A percentile compares a stretch with the other conserved stretches of the same genome.
These are phyloP conservation scores for Trapa incisa DNA, from an alignment of 345 rosid genomes.

Conservation along the genomic window DNA sequence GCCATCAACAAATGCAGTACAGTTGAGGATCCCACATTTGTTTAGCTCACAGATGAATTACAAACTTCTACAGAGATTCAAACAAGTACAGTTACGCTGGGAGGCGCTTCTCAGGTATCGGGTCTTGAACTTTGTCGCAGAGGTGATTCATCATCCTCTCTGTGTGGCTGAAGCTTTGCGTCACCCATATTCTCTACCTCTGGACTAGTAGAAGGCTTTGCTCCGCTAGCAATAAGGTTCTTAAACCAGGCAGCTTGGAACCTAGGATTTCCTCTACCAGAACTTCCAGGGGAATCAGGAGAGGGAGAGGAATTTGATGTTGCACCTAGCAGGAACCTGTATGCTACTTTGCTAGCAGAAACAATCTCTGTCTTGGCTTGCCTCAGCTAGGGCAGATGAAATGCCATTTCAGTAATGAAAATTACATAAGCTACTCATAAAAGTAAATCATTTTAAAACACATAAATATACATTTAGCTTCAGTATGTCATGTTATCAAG, in stretches of 20 bases:
- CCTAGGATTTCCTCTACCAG: slow-evolving; percentile 47
- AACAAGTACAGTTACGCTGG: neutral
- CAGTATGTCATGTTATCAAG: neutral
- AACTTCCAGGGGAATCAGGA: slow-evolving; percentile 41
- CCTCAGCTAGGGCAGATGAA: slow-evolving; percentile 44
- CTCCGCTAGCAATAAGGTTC: slow-evolving; percentile 47
- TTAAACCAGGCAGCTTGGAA: slow-evolving; percentile 76
- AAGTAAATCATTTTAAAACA: neutral
- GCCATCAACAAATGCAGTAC: slow-evolving; percentile 1
- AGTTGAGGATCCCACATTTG: neutral
- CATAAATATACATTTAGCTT: neutral
- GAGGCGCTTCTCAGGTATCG: neutral
- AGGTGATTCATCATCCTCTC: slow-evolving; percentile 9
- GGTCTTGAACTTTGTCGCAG: slow-evolving; percentile 11
- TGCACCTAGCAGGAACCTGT: slow-evolving; percentile 65
- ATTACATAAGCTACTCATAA: neutral
- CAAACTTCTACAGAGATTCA: neutral
- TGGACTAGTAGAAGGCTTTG: slow-evolving; percentile 51
- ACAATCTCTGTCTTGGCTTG: slow-evolving; percentile 96
- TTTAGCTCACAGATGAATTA: neutral
- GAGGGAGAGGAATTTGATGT: slow-evolving; percentile 23
- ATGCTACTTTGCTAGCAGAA: slow-evolving; percentile 98
- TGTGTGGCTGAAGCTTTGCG: slow-evolving; percentile 12
- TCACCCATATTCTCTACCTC: slow-evolving; percentile 21
- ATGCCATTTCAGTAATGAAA: neutral